These are phyloP conservation scores for Mycena chlorophos DNA, from an alignment of 768 basidiomycete genomes.

Conservation along the genomic window DNA sequence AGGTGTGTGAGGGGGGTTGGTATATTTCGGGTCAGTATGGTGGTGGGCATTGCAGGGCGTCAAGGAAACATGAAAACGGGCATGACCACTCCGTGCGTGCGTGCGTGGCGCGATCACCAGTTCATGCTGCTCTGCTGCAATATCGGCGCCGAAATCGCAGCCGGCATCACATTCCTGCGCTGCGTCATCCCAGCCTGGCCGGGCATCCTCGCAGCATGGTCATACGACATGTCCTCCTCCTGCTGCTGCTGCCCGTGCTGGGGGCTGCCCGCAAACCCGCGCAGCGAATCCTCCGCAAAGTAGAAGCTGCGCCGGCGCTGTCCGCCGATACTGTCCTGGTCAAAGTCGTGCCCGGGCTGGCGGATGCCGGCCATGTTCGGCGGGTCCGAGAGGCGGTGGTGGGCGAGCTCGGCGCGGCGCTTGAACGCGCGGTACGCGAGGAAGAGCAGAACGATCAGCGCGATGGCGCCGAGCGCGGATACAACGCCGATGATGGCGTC, in stretches of 20 bases:
- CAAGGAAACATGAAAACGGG: no score
- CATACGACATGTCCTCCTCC: conserved; percentile 41
- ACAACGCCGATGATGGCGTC: conserved; percentile 93
- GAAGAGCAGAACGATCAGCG: conserved; percentile 68
- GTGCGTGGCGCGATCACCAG: no score
- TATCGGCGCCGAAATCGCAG: conserved; percentile 72
- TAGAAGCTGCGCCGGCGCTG: conserved; percentile 79
- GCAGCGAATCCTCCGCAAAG: conserved; percentile 81
- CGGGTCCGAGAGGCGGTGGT: conserved; percentile 69
- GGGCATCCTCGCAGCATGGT: conserved; percentile 24
- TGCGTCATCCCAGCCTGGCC: conserved; percentile 47
- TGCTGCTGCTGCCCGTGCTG: no score
- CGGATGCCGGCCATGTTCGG: conserved; percentile 36
- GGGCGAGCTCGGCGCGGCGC: conserved; percentile 65
- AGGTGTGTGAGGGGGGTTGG: no score
- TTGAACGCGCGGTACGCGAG: conserved; percentile 71
- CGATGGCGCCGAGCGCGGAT: conserved; percentile 75
- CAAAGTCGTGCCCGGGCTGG: conserved; percentile 72
- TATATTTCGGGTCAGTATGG: no score
- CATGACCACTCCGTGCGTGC: no score
- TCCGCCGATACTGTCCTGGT: conserved; percentile 73
- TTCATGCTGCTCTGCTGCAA: conserved; percentile 83
- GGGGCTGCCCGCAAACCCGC: conserved; percentile 51
- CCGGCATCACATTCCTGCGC: conserved; percentile 59
- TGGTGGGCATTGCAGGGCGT: no score